Evolutionary conservation across 1,284 basidiomycete species (phyloP), one percentile per base, ranked within the genome.

Genomic region (Serendipita sp.): DNA sequence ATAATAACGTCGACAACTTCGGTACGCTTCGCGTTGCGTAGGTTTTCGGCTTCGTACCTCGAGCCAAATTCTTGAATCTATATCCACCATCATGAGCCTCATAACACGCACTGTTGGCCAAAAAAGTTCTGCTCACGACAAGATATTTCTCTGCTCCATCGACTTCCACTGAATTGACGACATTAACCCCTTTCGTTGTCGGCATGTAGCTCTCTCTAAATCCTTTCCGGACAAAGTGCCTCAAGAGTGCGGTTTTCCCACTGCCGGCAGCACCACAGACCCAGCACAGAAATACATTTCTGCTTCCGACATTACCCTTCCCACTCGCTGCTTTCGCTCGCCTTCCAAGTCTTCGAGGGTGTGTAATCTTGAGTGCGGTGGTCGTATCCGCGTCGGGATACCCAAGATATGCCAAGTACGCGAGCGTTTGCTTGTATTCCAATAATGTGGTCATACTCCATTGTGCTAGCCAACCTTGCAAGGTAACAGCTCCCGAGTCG

Each of bases 401-500:
- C 44, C 90, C 92, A 41, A 94, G 79, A 71, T 98, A 96, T 15
- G 94, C 94, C n/a, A 99, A 85, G 72, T 97, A 98, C 29, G 92
- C 88, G 26, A 99, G 77, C 0, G 95, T 96, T 26, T 88, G 90
- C 71, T 85, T 87, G 69, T 94, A 87, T 70, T 97, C 91, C 15
- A 99, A 79, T 1, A 99, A 78, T 0, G 95, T 99, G 1, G 93
- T 96, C 94, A 98, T 97, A 71, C 93, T 94, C 95, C 95, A 99
- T 72, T 98, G 94, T 29, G 95, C 95, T 15, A 99, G 77, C 95
- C 95, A 99, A 4, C 93, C 93, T 74, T 98, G 95, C 60, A 99
- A 74, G 15, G 95, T 98, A 13, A 98, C 91, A 8, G 89, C 84
- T 6, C 92, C 93, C 47, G 83, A 79, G 70, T 95, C 93, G 69